Evolutionary conservation across 768 basidiomycete genomes (phyloP).

Genomic region (Agrocybe pediades): DNA sequence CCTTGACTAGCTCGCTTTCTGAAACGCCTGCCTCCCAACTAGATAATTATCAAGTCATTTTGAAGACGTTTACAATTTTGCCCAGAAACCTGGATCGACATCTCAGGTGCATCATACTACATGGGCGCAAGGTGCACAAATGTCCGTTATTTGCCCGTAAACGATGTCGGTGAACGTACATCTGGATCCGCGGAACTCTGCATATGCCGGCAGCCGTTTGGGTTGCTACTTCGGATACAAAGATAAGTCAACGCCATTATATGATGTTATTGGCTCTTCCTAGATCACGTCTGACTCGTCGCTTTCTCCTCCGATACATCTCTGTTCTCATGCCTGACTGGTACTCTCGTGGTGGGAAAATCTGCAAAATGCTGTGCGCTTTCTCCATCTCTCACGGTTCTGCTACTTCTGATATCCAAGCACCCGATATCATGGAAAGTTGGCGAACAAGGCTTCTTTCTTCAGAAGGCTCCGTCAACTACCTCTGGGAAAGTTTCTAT

Average conservation of each 20-base stretch:
- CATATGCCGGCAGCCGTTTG: neutral
- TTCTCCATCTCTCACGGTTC: slow-evolving; percentile 11
- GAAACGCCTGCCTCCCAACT: neutral
- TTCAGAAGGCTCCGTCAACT: slow-evolving; percentile 2
- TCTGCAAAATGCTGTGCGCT: slow-evolving; percentile 1
- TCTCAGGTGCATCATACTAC: neutral
- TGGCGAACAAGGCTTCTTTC: neutral
- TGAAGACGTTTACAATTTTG: neutral
- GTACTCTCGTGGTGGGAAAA: slow-evolving; percentile 10
- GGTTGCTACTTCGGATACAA: neutral
- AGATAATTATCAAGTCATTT: neutral
- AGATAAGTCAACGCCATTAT: neutral
- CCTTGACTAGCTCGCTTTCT: no score
- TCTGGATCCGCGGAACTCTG: neutral
- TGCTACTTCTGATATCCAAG: slow-evolving; percentile 11
- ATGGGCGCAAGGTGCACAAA: neutral
- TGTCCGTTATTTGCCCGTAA: neutral
- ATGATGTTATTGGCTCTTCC: neutral
- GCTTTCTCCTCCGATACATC: slow-evolving; percentile 28
- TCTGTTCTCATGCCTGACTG: slow-evolving; percentile 7
- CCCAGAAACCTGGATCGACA: neutral
- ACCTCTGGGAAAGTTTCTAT: slow-evolving; percentile 9
- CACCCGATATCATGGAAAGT: slow-evolving; percentile 3
- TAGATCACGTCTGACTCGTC: slow-evolving; percentile 19
- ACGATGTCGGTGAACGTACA: neutral